A percentile compares a stretch with the other conserved stretches of the same genome.
Conservation (phyloP, 1,284 basidiomycete species). For the Moesziomyces aphidis region DNA sequence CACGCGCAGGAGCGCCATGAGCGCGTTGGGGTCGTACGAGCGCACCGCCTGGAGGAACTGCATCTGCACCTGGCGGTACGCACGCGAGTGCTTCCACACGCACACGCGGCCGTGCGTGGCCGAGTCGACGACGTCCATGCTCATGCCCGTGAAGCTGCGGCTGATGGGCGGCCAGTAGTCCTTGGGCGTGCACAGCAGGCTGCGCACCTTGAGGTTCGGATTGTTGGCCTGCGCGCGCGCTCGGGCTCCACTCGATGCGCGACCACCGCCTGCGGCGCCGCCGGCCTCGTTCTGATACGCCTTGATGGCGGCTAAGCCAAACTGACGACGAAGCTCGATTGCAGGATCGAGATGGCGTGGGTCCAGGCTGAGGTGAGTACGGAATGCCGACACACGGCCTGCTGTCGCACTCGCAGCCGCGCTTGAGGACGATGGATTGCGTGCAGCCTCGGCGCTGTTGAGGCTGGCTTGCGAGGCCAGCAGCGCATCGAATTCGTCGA, state of each 20-base stretch:
- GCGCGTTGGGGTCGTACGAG: slow-evolving; percentile 60
- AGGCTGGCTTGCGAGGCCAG: slow-evolving; percentile 54
- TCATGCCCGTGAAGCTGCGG: slow-evolving; percentile 62
- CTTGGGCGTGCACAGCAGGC: slow-evolving; percentile 60
- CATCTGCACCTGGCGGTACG: slow-evolving; percentile 62
- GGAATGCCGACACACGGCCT: slow-evolving; percentile 30
- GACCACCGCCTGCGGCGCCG: slow-evolving; percentile 9
- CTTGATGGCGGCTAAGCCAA: slow-evolving; percentile 66
- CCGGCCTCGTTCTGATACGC: slow-evolving; percentile 59
- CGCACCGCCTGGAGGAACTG: slow-evolving; percentile 65
- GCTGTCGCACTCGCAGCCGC: not conserved
- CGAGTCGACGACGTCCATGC: slow-evolving; percentile 56
- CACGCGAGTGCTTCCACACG: slow-evolving; percentile 59
- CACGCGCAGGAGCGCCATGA: slow-evolving; percentile 58
- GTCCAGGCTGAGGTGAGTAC: slow-evolving; percentile 52
- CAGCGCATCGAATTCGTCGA: slow-evolving; percentile 62
- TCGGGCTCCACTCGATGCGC: slow-evolving; percentile 35
- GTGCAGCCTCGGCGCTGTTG: slow-evolving; percentile 5
- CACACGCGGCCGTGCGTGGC: slow-evolving; percentile 47
- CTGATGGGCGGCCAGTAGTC: slow-evolving; percentile 63
- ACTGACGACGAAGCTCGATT: slow-evolving; percentile 63
- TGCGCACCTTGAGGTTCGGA: slow-evolving; percentile 59
- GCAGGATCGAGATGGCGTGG: slow-evolving; percentile 56
- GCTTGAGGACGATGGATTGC: slow-evolving; percentile 1
- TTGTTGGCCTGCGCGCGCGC: slow-evolving; percentile 58